A percentile compares a stretch with the other conserved stretches of the same genome.
Conservation (phyloP, 495 filamentous ascomycete genomes). For the Geopyxis carbonaria region DNA sequence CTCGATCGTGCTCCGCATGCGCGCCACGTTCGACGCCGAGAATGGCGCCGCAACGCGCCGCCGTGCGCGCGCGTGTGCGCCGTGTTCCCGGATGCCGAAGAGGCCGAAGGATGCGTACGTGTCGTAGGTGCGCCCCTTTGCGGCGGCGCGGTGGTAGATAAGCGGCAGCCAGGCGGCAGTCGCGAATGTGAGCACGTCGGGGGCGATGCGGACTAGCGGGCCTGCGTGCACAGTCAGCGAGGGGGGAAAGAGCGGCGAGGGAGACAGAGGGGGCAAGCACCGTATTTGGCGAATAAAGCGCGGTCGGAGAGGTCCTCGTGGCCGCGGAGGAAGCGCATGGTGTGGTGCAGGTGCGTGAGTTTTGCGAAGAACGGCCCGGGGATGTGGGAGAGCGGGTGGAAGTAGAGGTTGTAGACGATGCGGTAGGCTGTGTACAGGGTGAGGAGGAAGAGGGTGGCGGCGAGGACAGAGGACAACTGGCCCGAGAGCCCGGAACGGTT, state of each 20-base stretch:
- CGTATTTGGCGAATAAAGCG: no score
- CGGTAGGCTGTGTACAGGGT: no score
- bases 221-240: no score
- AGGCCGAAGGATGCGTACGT: not conserved
- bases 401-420: constrained; percentile 34
- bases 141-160: not conserved
- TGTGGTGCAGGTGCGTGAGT: not conserved
- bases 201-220: not conserved
- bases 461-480: no score
- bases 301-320: no score
- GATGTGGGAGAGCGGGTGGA: constrained; percentile 34
- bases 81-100: not conserved
- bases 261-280: no score
- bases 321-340: not conserved
- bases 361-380: constrained; percentile 28
- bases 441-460: no score
- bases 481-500: no score
- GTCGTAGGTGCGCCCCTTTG: not conserved
- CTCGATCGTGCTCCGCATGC: not conserved
- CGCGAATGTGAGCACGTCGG: not conserved
- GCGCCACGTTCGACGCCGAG: not conserved
- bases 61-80: not conserved
- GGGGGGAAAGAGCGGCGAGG: no score
- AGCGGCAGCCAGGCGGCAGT: not conserved
- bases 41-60: not conserved